Evolutionary conservation across 371 early-diverging fungal species (phyloP).

Genomic region (Mucor sp.): DNA sequence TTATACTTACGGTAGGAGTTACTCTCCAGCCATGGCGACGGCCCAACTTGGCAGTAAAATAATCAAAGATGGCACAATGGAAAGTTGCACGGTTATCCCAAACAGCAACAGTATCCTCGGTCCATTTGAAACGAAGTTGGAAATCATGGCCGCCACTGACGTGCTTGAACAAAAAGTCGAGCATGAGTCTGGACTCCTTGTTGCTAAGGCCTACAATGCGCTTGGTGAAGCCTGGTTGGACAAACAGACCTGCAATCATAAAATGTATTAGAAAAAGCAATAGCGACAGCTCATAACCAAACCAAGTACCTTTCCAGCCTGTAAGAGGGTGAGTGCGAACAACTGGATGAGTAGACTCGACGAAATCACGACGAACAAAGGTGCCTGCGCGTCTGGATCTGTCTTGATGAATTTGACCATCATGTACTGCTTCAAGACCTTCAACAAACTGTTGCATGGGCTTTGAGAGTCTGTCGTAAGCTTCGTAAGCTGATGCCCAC

Average conservation of each 20-base stretch:
- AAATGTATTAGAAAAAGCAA: no score
- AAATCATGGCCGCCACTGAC: constrained; percentile 54
- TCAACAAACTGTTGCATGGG: constrained; percentile 59
- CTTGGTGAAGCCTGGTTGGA: constrained; percentile 61
- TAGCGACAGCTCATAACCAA: no score
- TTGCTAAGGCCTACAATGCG: constrained; percentile 51
- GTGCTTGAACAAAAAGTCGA: constrained; percentile 42
- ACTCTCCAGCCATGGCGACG: constrained; percentile 48
- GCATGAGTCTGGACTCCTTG: constrained; percentile 53
- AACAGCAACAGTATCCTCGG: constrained; percentile 58
- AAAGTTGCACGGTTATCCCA: constrained; percentile 62
- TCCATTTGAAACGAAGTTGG: constrained; percentile 68
- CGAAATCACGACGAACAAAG: constrained; percentile 45
- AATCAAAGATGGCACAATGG: constrained; percentile 42
- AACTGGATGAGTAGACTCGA: constrained; percentile 53
- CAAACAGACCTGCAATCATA: constrained; percentile 60
- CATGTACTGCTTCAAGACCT: constrained; percentile 61
- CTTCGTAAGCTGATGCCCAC: constrained; percentile 61
- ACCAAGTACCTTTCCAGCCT: no score
- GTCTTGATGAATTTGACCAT: constrained; percentile 43
- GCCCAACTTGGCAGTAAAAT: not conserved
- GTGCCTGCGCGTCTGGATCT: constrained; percentile 37
- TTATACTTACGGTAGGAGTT: constrained; percentile 22
- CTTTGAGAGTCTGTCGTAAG: constrained; percentile 68
- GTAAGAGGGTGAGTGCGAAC: constrained; percentile 71